Percentiles rank a stretch among this genome's conserved stretches.
These are phyloP conservation scores for Pseudomicrostroma phylloplanum DNA, from an alignment of 1,284 basidiomycete genomes.

Conservation along the genomic window DNA sequence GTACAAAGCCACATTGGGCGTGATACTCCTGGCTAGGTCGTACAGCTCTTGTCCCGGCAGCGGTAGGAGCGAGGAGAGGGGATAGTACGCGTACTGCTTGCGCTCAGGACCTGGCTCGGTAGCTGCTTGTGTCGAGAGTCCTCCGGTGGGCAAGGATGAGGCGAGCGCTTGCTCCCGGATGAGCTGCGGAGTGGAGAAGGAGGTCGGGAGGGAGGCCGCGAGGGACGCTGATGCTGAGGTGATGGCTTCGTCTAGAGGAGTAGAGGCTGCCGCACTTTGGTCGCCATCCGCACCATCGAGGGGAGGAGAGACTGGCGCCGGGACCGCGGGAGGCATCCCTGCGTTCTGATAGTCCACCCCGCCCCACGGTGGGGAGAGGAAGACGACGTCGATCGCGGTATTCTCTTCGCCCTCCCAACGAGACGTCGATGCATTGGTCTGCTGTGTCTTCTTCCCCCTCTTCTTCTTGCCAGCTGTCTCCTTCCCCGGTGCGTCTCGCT, in stretches of 20 bases:
- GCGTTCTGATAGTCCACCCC: constrained; percentile 33
- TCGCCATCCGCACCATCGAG: too few relatives aligned
- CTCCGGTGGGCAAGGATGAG: background rate
- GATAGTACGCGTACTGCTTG: constrained; percentile 16
- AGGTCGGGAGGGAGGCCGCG: background rate
- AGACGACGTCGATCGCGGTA: constrained; percentile 16
- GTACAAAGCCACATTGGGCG: constrained; percentile 63
- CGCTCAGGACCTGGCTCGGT: background rate
- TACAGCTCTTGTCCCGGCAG: constrained; percentile 77
- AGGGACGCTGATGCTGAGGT: background rate
- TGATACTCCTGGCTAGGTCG: constrained; percentile 21
- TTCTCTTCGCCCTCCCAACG: constrained; percentile 23
- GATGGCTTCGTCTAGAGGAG: background rate
- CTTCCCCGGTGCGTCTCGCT: constrained; percentile 9
- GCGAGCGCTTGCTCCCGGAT: background rate
- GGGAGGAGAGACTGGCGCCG: too few relatives aligned
- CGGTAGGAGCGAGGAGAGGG: constrained; percentile 62
- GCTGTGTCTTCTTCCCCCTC: background rate
- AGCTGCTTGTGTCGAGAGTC: background rate
- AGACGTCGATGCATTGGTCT: background rate
- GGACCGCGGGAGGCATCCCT: too few relatives aligned
- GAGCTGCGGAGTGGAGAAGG: background rate
- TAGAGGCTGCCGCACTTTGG: background rate
- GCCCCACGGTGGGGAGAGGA: constrained; percentile 45
- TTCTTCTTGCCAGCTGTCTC: background rate